Evolutionary conservation across 306 rosid species (phyloP).

Genomic region (Glycine soja): DNA sequence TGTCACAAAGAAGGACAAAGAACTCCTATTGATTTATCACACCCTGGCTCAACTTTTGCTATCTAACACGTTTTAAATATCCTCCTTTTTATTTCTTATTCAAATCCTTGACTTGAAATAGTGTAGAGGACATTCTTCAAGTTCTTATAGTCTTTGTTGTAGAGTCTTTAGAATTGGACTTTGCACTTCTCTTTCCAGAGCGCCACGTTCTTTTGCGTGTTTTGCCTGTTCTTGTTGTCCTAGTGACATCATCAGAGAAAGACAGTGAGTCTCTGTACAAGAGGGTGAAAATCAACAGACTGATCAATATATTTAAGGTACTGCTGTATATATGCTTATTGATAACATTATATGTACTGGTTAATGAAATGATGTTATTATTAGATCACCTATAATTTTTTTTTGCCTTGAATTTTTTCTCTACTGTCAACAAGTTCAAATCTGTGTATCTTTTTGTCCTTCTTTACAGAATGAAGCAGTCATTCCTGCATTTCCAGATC

Average conservation of each 20-base stretch:
- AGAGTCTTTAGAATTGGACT: conserved; percentile 95
- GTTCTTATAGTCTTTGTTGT: conserved; percentile 93
- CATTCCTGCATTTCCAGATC: conserved; percentile 99
- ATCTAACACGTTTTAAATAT: neutral
- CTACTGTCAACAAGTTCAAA: conserved; percentile 34
- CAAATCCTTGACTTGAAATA: conserved; percentile 77
- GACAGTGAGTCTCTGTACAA: conserved; percentile 97
- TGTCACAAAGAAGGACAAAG: conserved; percentile 18
- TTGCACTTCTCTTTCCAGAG: conserved; percentile 93
- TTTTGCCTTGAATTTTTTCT: conserved; percentile 41
- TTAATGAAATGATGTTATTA: conserved; percentile 28
- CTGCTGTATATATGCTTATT: conserved; percentile 39
- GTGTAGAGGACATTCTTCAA: conserved; percentile 98
- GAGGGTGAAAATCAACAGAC: conserved; percentile 96
- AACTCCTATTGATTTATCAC: conserved; percentile 17
- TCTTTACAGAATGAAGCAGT: conserved; percentile 86
- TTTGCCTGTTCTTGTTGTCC: conserved; percentile 94
- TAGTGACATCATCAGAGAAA: conserved; percentile 93
- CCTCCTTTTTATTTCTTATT: conserved; percentile 41
- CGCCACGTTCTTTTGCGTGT: conserved; percentile 88
- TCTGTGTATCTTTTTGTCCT: conserved; percentile 32
- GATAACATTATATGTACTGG: conserved; percentile 33
- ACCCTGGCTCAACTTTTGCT: conserved; percentile 5
- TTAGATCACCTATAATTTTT: neutral
- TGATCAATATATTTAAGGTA: conserved; percentile 95